phyloP scores from a whole-genome alignment of 2,329 filamentous ascomycete genomes.

The Aspergillus sp. region DNA sequence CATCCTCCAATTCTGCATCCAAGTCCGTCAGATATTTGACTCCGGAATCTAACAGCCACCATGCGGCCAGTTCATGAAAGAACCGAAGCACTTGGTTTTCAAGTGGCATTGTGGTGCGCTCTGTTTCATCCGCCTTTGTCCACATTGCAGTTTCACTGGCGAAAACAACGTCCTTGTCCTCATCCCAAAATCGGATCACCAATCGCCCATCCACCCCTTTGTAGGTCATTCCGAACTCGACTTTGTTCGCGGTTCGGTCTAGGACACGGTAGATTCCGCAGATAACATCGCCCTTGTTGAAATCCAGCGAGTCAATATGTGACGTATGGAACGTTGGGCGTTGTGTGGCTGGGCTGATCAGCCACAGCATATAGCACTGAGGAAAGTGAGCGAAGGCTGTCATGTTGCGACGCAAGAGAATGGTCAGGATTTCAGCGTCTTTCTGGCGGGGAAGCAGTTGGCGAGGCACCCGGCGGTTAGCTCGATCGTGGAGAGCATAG shows the following conservation, averaged over 20 bases:
- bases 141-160: conserved; percentile 36
- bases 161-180: conserved; percentile 23
- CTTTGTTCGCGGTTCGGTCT: conserved; percentile 24
- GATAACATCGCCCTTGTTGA: conserved; percentile 33
- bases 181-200: conserved; percentile 26
- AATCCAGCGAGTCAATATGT: conserved; percentile 31
- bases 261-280: conserved; percentile 36
- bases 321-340: conserved; percentile 27
- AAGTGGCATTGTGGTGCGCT: conserved; percentile 28
- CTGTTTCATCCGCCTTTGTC: conserved; percentile 18
- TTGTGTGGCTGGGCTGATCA: conserved; percentile 20
- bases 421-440: conserved; percentile 26
- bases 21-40: conserved; percentile 31
- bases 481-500: conserved; percentile 26
- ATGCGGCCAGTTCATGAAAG: conserved; percentile 37
- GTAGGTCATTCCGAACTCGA: conserved; percentile 35
- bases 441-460: conserved; percentile 22
- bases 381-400: conserved; percentile 34
- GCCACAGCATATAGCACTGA: conserved; percentile 30
- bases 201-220: conserved; percentile 27
- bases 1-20: conserved; percentile 10
- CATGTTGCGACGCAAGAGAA: conserved; percentile 39
- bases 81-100: conserved; percentile 31
- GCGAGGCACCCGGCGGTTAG: conserved; percentile 25
- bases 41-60: conserved; percentile 41